These are phyloP conservation scores for Picea mariana DNA, from an alignment of 83 land plant genomes.

Conservation along the genomic window DNA sequence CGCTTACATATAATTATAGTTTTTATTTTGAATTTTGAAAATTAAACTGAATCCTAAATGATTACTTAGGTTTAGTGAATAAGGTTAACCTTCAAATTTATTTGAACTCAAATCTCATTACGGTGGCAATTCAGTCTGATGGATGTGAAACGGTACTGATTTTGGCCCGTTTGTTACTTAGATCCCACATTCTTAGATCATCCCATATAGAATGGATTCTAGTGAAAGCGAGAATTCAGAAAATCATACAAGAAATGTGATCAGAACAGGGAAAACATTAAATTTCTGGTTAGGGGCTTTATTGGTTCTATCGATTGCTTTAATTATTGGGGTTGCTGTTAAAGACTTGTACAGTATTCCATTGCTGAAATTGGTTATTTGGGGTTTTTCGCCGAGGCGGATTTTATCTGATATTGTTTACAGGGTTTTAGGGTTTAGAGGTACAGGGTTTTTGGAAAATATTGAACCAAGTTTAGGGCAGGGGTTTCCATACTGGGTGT, in stretches of 20 bases:
- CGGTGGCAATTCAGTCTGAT: neutral
- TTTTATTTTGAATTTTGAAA: no score
- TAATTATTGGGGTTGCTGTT: neutral
- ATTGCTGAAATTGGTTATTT: neutral
- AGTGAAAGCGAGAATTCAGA: neutral
- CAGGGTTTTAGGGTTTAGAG: constrained; percentile 5
- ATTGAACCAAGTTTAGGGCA: neutral
- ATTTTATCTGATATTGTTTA: constrained; percentile 2
- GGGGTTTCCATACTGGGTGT: constrained; percentile 34
- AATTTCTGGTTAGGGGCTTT: constrained; percentile 3
- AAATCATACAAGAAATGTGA: neutral
- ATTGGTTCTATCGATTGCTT: neutral
- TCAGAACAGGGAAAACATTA: neutral
- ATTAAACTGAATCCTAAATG: no score
- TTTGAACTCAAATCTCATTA: no score
- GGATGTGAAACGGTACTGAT: neutral
- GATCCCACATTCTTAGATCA: neutral
- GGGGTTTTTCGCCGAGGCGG: neutral
- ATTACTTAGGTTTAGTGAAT: no score
- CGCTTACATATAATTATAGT: no score
- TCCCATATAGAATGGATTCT: neutral
- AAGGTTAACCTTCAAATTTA: no score
- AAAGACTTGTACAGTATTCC: constrained; percentile 2
- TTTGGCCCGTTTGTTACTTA: neutral
- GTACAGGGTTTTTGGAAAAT: neutral